A percentile compares a stretch with the other conserved stretches of the same genome.
These are phyloP conservation scores for Kitagawia praeruptora DNA, from an alignment of 129 eudicot species.

Conservation along the genomic window DNA sequence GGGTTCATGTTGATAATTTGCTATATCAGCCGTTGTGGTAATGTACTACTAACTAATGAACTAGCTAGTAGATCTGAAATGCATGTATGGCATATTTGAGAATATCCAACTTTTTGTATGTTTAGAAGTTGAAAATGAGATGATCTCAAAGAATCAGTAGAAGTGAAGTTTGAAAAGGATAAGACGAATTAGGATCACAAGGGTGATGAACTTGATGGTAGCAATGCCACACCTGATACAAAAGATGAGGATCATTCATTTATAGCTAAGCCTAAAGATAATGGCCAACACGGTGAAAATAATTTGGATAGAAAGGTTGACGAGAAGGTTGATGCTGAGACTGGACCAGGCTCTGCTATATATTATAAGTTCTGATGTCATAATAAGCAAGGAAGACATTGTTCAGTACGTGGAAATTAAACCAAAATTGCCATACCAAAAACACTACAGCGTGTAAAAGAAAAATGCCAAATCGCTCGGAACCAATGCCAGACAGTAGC, in stretches of 20 bases:
- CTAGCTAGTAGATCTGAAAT: no score
- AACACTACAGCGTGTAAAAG: constrained; percentile 7
- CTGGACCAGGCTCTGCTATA: background rate
- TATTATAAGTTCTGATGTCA: constrained; percentile 1
- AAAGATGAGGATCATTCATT: constrained; percentile 4
- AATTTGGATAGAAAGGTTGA: background rate
- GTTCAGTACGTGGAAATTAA: background rate
- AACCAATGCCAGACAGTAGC: background rate
- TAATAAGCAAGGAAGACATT: background rate
- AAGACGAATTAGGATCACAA: background rate
- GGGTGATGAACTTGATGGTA: background rate
- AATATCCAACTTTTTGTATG: no score
- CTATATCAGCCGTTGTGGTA: no score
- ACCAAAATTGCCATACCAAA: constrained; percentile 5
- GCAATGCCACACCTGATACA: background rate
- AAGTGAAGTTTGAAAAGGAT: background rate
- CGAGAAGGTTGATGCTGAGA: background rate
- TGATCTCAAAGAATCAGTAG: constrained; percentile 5
- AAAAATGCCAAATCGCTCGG: no score
- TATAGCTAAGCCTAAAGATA: background rate
- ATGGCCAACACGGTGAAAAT: background rate
- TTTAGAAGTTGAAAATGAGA: no score
- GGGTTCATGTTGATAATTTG: no score
- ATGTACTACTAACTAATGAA: no score
- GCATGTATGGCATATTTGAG: no score